These are phyloP conservation scores for Dactylis glomerata DNA, from an alignment of 176 grass and related monocot genomes.

Conservation along the genomic window DNA sequence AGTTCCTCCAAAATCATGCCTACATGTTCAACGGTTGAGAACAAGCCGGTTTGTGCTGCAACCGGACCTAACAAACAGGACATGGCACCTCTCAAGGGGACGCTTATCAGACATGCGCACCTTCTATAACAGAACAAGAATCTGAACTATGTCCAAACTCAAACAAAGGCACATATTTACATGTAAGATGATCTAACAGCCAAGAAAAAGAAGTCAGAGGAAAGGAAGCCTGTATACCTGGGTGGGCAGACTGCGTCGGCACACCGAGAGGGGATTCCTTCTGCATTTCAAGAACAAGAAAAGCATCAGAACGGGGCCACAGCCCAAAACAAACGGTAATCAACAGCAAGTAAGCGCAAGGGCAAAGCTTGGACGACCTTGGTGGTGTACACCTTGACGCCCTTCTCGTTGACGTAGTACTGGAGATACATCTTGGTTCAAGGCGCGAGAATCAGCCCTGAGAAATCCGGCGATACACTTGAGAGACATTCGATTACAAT, in stretches of 20 bases:
- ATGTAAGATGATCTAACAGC: background rate
- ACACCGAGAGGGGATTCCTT: conserved; percentile 84
- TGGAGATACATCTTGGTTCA: conserved; percentile 81
- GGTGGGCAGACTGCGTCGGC: conserved; percentile 84
- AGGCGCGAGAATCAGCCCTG: background rate
- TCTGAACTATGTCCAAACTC: background rate
- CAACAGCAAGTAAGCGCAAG: background rate
- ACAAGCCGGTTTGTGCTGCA: background rate
- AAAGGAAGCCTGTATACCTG: conserved; percentile 32
- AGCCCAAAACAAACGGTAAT: background rate
- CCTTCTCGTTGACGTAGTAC: conserved; percentile 95
- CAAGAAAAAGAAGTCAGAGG: background rate
- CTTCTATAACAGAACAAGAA: background rate
- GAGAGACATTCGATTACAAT: background rate
- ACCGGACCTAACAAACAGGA: background rate
- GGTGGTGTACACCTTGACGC: conserved; percentile 94
- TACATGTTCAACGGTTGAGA: background rate
- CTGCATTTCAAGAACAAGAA: conserved; percentile 23
- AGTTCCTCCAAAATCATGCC: background rate
- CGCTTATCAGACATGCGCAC: background rate
- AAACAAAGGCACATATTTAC: background rate
- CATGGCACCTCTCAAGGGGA: background rate
- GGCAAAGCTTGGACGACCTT: conserved; percentile 42
- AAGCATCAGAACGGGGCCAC: background rate
- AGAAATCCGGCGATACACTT: background rate